Conservation (phyloP, 441 rosid species). For the Erodium moschatum region DNA sequence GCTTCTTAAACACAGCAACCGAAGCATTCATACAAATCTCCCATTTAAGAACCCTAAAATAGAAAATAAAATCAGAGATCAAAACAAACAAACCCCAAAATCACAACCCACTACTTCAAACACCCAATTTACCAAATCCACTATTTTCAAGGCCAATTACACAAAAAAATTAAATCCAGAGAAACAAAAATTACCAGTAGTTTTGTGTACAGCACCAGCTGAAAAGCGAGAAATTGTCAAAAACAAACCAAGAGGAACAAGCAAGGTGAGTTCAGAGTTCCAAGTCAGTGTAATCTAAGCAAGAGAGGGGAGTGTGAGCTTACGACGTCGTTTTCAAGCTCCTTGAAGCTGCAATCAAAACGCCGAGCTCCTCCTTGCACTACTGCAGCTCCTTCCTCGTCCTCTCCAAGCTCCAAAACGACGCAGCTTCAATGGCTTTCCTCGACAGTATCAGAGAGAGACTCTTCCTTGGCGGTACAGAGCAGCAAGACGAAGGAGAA, state of each 20-base stretch:
- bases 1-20: background rate
- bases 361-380: background rate
- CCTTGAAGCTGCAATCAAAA: background rate
- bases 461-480: background rate
- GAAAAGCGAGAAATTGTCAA: background rate
- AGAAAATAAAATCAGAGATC: background rate
- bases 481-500: background rate
- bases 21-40: background rate
- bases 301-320: background rate
- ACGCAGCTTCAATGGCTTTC: conserved; percentile 9
- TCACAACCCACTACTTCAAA: no score
- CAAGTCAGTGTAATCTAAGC: background rate
- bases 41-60: background rate
- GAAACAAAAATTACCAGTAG: background rate
- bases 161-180: background rate
- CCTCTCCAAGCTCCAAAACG: conserved; percentile 2
- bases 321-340: background rate
- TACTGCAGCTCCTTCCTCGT: background rate
- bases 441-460: no score
- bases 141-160: background rate
- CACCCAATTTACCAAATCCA: background rate
- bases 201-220: no score
- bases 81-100: background rate
- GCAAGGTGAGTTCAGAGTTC: background rate
- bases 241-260: background rate